Evolutionary conservation across 169 alveolate genomes (phyloP).

Genomic region (Plasmodium falciparum): DNA sequence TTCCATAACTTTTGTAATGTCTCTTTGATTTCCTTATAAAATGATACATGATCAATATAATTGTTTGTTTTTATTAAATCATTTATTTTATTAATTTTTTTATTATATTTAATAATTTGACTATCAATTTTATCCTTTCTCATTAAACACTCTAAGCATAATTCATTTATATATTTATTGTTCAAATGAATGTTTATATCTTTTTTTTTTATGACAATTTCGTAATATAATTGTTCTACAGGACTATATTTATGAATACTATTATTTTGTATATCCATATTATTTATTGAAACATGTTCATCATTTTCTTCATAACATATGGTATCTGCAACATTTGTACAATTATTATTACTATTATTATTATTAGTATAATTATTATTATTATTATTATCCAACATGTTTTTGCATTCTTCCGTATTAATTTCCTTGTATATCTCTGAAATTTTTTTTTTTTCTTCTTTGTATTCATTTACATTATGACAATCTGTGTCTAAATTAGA

Average conservation of each 20-base stretch:
- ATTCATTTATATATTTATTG: conserved; percentile 10
- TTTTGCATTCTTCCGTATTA: neutral
- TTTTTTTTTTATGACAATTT: conserved; percentile 17
- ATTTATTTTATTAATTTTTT: conserved; percentile 60
- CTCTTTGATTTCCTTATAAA: conserved; percentile 42
- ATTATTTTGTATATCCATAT: too few species aligned
- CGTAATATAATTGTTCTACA: conserved; percentile 33
- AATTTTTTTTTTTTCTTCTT: neutral
- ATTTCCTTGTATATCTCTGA: neutral
- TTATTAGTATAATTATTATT: too few species aligned
- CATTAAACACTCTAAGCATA: conserved; percentile 4
- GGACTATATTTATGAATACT: neutral
- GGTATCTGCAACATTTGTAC: neutral
- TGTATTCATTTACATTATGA: neutral
- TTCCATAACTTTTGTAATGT: conserved; percentile 12
- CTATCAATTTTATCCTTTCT: conserved; percentile 45
- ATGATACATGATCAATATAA: conserved; percentile 45
- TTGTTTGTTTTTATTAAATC: conserved; percentile 15
- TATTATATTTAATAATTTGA: conserved; percentile 60
- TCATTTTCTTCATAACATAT: conserved; percentile 8
- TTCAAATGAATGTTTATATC: neutral
- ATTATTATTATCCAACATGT: neutral
- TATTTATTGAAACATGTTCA: too few species aligned
- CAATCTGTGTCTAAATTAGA: too few species aligned
- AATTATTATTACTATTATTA: neutral